Conservation (phyloP, 2,329 filamentous ascomycete genomes). For the Penicillium aurantiogriseum region DNA sequence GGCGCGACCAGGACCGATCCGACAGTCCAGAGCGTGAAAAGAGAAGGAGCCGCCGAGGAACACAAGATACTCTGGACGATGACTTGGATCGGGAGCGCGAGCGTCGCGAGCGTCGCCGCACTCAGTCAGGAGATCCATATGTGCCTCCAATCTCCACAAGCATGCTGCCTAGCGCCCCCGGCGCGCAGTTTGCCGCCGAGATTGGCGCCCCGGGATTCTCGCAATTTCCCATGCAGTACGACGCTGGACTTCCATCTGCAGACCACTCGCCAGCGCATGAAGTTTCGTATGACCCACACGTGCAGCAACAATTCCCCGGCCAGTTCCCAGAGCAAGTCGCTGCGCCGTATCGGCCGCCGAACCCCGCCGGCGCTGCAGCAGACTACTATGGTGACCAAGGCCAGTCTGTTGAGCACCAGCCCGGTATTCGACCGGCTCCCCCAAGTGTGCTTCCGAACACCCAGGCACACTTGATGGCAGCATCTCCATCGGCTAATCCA, state of each 20-base stretch:
- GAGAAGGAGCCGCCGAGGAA: slow-evolving; percentile 20
- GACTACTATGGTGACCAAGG: slow-evolving; percentile 65
- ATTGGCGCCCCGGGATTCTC: slow-evolving; percentile 33
- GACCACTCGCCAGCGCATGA: slow-evolving; percentile 24
- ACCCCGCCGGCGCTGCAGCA: slow-evolving; percentile 55
- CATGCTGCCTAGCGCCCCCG: slow-evolving; percentile 24
- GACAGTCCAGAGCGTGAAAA: slow-evolving; percentile 29
- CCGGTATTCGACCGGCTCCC: slow-evolving; percentile 56
- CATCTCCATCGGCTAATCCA: slow-evolving; percentile 52
- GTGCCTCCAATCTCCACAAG: slow-evolving; percentile 21
- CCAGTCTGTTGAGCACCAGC: slow-evolving; percentile 58
- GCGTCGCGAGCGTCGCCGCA: slow-evolving; percentile 30
- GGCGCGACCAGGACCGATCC: slow-evolving; percentile 30
- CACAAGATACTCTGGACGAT: slow-evolving; percentile 20
- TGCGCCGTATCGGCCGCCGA: slow-evolving; percentile 47
- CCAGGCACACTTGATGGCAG: slow-evolving; percentile 57
- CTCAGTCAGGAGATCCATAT: slow-evolving; percentile 31
- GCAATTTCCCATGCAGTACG: slow-evolving; percentile 37
- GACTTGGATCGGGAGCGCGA: slow-evolving; percentile 21
- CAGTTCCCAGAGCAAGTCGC: slow-evolving; percentile 51
- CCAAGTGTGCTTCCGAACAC: slow-evolving; percentile 55
- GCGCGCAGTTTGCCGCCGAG: slow-evolving; percentile 32
- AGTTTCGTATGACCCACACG: slow-evolving; percentile 46
- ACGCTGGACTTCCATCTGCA: slow-evolving; percentile 20
- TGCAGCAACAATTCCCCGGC: slow-evolving; percentile 59